Evolutionary conservation across 2,329 filamentous ascomycete species (phyloP).

Genomic region (Colletotrichum sp.): DNA sequence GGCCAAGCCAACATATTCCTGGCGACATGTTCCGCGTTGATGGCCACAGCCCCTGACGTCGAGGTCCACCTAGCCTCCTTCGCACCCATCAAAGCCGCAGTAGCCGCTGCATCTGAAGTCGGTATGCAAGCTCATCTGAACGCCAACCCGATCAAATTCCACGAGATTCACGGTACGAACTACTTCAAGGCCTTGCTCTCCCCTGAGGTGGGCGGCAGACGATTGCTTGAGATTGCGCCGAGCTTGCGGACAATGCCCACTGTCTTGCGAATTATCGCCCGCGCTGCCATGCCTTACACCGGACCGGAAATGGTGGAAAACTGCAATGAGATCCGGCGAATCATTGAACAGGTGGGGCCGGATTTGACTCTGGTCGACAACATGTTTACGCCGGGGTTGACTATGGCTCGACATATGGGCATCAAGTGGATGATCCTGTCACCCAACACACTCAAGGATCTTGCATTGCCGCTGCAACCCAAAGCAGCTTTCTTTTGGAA

Average conservation of each 20-base stretch:
- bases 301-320: not conserved
- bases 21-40: conserved; percentile 23
- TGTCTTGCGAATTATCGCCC: not conserved
- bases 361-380: conserved; percentile 14
- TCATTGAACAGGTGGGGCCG: conserved; percentile 1
- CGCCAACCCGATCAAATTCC: not conserved
- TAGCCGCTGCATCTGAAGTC: not conserved
- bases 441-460: not conserved
- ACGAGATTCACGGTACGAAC: not conserved
- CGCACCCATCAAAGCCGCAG: not conserved
- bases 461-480: not conserved
- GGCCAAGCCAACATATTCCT: conserved; percentile 30
- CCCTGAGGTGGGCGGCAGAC: not conserved
- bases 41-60: not conserved
- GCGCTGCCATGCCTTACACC: conserved; percentile 9
- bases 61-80: conserved; percentile 21
- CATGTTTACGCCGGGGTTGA: conserved; percentile 15
- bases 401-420: not conserved
- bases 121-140: not conserved
- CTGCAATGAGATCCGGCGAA: not conserved
- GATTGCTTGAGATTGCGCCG: not conserved
- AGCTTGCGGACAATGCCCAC: not conserved
- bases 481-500: conserved; percentile 32
- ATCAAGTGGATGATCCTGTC: not conserved
- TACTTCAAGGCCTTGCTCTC: conserved; percentile 4